Evolutionary conservation across 2,329 filamentous ascomycete genomes (phyloP), one percentile per base, ranked within the genome.

Genomic region (Alternaria gansuensis): DNA sequence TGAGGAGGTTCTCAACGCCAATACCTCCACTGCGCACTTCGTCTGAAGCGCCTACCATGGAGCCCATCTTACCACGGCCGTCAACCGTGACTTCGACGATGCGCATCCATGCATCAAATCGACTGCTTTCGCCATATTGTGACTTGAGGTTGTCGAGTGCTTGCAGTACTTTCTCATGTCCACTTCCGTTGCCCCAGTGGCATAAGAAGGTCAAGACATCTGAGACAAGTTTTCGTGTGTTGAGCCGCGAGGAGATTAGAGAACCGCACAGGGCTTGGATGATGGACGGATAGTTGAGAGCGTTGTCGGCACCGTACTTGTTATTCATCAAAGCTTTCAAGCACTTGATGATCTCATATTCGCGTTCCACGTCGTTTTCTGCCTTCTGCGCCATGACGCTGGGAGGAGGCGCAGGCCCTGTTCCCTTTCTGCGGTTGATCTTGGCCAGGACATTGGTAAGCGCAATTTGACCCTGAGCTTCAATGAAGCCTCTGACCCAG

Each of bases 311-410:
- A 62, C 95, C 95, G 77, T 96, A 98, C 77, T 97, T 97, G 85
- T 97, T 99, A 87, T 99, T 99, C 90, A 98, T 96, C 57, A 98
- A 81, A 31, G 93, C 93, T 82, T 98, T 98, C 58, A 99, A 80
- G 81, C 95, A 98, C 81, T 99, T 99, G 75, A 97, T 88, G 63
- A 99, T 97, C 75, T 98, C 95, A 76, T 98, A 98, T 80, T 97
- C 93, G 67, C 90, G 88, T 73, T 97, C 93, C 49, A 95, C 83
- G 73, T 94, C 91, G 76, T 90, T 92, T 69, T 96, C 92, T 7
- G 73, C 67, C 57, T 81, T 85, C 28, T 82, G 86, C 9, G 66
- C 63, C 33, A 83, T 78, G 53, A 82, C 81, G 40, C 69, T 74
- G 23, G 85, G 82, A 5, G 87, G 85, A 24, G 86, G 85, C 3